Evolutionary conservation across 2,329 filamentous ascomycete genomes (phyloP).

Genomic region (Colletotrichum sp.): DNA sequence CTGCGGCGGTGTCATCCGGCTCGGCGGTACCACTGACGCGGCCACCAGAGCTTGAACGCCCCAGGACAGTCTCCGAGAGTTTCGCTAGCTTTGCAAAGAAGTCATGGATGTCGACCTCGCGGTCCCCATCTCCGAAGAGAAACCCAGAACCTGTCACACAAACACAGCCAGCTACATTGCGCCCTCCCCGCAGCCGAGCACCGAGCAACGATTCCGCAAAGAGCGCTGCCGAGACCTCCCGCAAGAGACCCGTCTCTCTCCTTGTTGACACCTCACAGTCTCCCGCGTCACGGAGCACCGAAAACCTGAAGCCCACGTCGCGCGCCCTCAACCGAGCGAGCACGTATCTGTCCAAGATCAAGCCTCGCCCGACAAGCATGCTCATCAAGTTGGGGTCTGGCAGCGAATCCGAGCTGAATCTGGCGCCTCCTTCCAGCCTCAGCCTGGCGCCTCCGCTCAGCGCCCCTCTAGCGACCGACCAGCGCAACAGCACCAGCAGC

Average conservation of each 20-base stretch:
- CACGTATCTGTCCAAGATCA: slow-evolving; percentile 57
- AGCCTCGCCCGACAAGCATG: slow-evolving; percentile 48
- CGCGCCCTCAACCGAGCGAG: slow-evolving; percentile 48
- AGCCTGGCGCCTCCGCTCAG: slow-evolving; percentile 47
- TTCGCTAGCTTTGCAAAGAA: slow-evolving; percentile 56
- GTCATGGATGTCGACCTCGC: slow-evolving; percentile 56
- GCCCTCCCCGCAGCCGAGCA: slow-evolving; percentile 9
- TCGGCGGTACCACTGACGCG: slow-evolving; percentile 9
- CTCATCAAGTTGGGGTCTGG: slow-evolving; percentile 43
- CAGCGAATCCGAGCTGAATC: slow-evolving; percentile 42
- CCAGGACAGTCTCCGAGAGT: slow-evolving; percentile 47
- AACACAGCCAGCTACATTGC: slow-evolving; percentile 24
- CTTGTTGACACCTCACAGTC: slow-evolving; percentile 23
- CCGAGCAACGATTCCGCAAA: slow-evolving; percentile 19
- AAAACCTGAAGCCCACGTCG: slow-evolving; percentile 40
- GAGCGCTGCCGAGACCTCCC: slow-evolving; percentile 34
- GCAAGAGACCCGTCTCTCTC: slow-evolving; percentile 33
- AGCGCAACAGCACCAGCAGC: not conserved
- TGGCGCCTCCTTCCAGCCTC: slow-evolving; percentile 48
- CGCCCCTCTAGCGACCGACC: slow-evolving; percentile 11
- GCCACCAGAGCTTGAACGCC: slow-evolving; percentile 35
- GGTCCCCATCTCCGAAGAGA: slow-evolving; percentile 51
- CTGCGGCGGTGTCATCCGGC: slow-evolving; percentile 7
- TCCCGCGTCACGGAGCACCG: slow-evolving; percentile 35
- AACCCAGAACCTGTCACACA: slow-evolving; percentile 25